These are phyloP conservation scores for Teratosphaeria viscida DNA, from an alignment of 2,329 filamentous ascomycete genomes.

Conservation along the genomic window DNA sequence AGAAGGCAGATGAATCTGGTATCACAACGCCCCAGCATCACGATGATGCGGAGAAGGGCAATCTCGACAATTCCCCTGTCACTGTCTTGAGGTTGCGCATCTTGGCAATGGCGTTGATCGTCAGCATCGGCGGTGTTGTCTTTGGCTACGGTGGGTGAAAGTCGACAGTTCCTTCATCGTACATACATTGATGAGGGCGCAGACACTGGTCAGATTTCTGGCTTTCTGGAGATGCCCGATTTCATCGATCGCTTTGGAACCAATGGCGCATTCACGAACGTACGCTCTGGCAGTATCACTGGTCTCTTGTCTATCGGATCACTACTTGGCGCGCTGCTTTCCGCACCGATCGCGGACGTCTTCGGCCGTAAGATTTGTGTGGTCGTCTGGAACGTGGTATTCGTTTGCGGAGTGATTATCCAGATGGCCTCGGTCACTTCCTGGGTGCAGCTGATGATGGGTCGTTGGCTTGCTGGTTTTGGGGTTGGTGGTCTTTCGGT, in stretches of 20 bases:
- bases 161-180: constrained; percentile 2
- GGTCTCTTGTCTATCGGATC: constrained; percentile 52
- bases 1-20: background rate
- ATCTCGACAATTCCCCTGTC: constrained; percentile 13
- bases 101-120: constrained; percentile 25
- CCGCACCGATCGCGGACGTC: constrained; percentile 51
- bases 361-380: constrained; percentile 54
- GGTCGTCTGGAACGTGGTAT: constrained; percentile 51
- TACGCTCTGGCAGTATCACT: constrained; percentile 53
- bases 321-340: constrained; percentile 46
- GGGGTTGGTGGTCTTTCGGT: constrained; percentile 56
- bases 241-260: constrained; percentile 46
- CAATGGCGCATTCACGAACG: constrained; percentile 44
- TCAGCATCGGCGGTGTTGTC: constrained; percentile 28
- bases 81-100: constrained; percentile 19
- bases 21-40: background rate
- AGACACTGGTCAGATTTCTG: constrained; percentile 50
- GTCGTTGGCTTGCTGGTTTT: constrained; percentile 55
- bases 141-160: constrained; percentile 21
- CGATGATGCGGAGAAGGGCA: constrained; percentile 13
- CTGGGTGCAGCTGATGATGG: constrained; percentile 57
- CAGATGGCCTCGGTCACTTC: constrained; percentile 47
- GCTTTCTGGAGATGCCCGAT: constrained; percentile 52
- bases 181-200: constrained; percentile 16
- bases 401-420: constrained; percentile 53